phyloP scores from a whole-genome alignment of 2,329 filamentous ascomycete genomes.

The Diaporthe velutina region DNA sequence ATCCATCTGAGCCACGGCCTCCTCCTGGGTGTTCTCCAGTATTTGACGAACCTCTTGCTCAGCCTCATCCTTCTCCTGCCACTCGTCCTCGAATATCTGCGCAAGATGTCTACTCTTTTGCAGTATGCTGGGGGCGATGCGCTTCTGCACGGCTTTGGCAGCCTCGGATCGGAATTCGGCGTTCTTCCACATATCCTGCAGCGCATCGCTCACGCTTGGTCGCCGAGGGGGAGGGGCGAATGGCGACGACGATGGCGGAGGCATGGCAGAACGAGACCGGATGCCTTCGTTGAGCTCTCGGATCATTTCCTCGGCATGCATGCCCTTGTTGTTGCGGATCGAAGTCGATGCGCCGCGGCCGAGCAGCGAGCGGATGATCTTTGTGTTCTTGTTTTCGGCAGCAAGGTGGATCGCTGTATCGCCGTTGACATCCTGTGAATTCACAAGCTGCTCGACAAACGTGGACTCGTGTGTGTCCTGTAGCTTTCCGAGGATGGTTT shows the following conservation, averaged over 20 bases:
- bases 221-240: constrained; percentile 73
- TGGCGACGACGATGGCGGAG: constrained; percentile 81
- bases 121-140: constrained; percentile 76
- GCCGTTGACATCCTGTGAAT: constrained; percentile 85
- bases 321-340: constrained; percentile 83
- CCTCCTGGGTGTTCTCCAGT: constrained; percentile 75
- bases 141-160: constrained; percentile 77
- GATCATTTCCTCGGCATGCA: constrained; percentile 88
- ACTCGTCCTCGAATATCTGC: constrained; percentile 79
- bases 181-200: constrained; percentile 50
- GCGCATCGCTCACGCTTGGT: constrained; percentile 65
- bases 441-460: constrained; percentile 82
- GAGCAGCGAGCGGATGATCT: constrained; percentile 85
- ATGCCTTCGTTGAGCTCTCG: constrained; percentile 78
- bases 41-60: constrained; percentile 77
- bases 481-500: constrained; percentile 89
- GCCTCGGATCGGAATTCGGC: constrained; percentile 63
- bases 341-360: constrained; percentile 86
- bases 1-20: constrained; percentile 73
- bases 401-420: constrained; percentile 86
- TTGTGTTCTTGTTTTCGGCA: constrained; percentile 87
- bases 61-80: constrained; percentile 78
- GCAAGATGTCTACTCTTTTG: constrained; percentile 81
- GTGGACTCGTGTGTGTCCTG: constrained; percentile 81
- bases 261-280: constrained; percentile 71